phyloP scores from a whole-genome alignment of 2,329 filamentous ascomycete species.

The Alternaria novae-zelandiae region DNA sequence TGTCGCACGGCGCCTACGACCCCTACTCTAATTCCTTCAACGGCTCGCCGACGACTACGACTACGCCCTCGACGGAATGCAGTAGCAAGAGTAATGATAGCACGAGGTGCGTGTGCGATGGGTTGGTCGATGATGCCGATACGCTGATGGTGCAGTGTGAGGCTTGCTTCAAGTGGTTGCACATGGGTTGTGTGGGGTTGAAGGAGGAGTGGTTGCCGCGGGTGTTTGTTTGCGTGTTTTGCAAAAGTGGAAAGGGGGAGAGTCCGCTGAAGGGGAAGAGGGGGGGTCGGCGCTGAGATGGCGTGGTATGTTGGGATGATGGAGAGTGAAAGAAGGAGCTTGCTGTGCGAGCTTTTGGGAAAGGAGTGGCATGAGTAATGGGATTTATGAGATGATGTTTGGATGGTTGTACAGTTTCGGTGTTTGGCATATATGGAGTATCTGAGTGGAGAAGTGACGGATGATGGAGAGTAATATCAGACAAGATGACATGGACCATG shows the following conservation, averaged over 20 bases:
- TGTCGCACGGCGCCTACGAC: conserved; percentile 26
- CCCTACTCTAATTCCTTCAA: conserved; percentile 48
- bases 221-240: conserved; percentile 50
- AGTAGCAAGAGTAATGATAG: conserved; percentile 58
- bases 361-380: no score
- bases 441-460: background rate
- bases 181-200: conserved; percentile 64
- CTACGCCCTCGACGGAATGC: conserved; percentile 61
- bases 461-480: background rate
- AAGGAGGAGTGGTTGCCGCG: conserved; percentile 54
- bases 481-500: background rate
- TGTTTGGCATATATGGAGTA: background rate
- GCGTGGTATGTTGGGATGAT: no score
- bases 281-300: background rate
- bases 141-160: conserved; percentile 68
- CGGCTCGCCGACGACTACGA: conserved; percentile 56
- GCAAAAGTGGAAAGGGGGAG: conserved; percentile 17
- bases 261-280: background rate
- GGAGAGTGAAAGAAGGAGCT: background rate
- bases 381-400: background rate
- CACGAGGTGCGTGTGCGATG: conserved; percentile 65
- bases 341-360: background rate
- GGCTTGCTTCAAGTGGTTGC: conserved; percentile 68
- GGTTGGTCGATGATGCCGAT: conserved; percentile 55
- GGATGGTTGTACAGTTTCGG: background rate